Evolutionary conservation across 2,329 filamentous ascomycete species (phyloP), one percentile per base, ranked within the genome.

Genomic region (Huntiella decipiens): DNA sequence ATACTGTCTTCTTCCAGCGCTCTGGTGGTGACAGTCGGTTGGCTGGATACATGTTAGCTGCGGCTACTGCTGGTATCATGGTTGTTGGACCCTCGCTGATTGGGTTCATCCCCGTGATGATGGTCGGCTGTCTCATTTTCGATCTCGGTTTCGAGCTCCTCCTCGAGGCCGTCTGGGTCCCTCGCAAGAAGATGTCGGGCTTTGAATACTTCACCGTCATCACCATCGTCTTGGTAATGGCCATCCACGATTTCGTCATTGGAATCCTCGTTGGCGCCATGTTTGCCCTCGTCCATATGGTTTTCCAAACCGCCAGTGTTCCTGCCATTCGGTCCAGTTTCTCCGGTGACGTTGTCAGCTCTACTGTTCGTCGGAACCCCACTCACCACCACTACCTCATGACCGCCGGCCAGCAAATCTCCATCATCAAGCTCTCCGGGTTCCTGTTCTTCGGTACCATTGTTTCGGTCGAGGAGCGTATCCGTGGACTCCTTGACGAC

Each of bases 391-490:
- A 82, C 49, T 98, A 91, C 56, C 66, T 98, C 3, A 78, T 79
- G 50, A 73, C 88, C 52, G 87, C 91, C 12, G 87, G 88, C 3
- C 73, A 75, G 31, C 91, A 98, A 58, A 91, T 92, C 32, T 81
- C 83, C 49, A 78, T 96, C 43, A 81, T 93, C 56, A 96, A 96
- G 60, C 71, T 98, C 12, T 80, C 82, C 0, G 88, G 91, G 0
- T 96, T 88, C 56, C 73, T 98, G n/a, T 98, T 98, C 67, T 98
- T 98, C 54, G 91, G 91, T 12, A 96, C 87, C 2, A 94, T 98
- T 52, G 88, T 95, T 45, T 85, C 84, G 41, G 88, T 98, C 0
- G 91, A 98, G 60, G 82, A 84, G 51, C 81, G 81, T 52, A 87
- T 96, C 51, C 75, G 87, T 16, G 75, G 70, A 3, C 65, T 96